Percentiles rank a stretch among this genome's conserved stretches.
These are phyloP conservation scores for Aspergillus versicolor DNA, from an alignment of 2,329 filamentous ascomycete genomes.

Conservation along the genomic window DNA sequence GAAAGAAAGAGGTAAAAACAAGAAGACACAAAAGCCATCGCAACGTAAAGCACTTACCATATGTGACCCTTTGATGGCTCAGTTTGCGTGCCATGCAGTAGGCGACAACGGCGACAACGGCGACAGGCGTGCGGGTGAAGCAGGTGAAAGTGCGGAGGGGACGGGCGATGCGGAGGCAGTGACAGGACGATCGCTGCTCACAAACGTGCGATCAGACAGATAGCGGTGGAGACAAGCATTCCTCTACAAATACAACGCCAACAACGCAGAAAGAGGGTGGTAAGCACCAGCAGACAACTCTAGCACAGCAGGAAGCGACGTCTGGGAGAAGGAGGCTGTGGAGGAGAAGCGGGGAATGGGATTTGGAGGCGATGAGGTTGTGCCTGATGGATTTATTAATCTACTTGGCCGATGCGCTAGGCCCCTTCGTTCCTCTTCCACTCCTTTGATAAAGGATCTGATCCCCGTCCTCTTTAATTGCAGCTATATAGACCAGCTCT, in stretches of 20 bases:
- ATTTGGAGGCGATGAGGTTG: constrained; percentile 5
- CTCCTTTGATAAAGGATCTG: not conserved
- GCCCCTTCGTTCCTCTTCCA: not conserved
- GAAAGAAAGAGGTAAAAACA: not conserved
- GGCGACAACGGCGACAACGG: constrained; percentile 15
- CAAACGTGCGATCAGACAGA: constrained; percentile 6
- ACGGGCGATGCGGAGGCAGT: constrained; percentile 21
- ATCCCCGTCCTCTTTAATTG: not conserved
- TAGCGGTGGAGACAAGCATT: constrained; percentile 2
- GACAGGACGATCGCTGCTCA: constrained; percentile 20
- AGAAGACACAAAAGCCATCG: not conserved
- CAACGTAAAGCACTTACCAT: constrained; percentile 53
- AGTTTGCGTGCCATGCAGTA: constrained; percentile 64
- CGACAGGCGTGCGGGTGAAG: constrained; percentile 11
- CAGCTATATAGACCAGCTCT: not conserved
- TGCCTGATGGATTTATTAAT: constrained; percentile 11
- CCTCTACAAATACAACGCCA: not conserved
- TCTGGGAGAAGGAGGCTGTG: constrained; percentile 1
- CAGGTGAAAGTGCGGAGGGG: constrained; percentile 19
- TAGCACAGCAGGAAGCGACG: not conserved
- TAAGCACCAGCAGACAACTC: not conserved
- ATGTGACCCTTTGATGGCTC: constrained; percentile 66
- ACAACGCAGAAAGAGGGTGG: not conserved
- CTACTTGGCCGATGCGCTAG: not conserved
- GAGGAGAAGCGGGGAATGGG: constrained; percentile 7